Evolutionary conservation across 805 yeast species (phyloP).

Genomic region (Barnettozyma populi): DNA sequence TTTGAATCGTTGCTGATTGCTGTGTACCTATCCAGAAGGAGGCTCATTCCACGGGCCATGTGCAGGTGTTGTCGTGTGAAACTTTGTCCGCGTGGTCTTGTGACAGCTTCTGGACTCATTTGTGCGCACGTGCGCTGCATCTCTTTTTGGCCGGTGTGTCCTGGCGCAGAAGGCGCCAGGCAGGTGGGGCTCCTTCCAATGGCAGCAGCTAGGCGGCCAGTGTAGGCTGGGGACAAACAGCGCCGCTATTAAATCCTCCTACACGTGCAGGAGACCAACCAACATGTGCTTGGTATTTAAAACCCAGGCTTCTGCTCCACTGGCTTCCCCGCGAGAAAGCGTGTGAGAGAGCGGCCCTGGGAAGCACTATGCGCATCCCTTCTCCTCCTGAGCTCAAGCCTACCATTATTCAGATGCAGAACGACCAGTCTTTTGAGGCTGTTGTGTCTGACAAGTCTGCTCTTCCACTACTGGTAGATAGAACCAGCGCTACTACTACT

Average conservation of each 20-base stretch:
- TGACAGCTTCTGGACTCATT: neutral
- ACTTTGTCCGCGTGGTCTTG: neutral
- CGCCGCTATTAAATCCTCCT: neutral
- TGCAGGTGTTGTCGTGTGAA: neutral
- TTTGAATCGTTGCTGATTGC: neutral
- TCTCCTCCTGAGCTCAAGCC: conserved; percentile 44
- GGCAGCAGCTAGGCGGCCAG: neutral
- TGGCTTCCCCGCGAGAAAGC: neutral
- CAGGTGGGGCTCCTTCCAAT: neutral
- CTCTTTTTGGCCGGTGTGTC: neutral
- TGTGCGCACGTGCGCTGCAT: neutral
- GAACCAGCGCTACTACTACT: conserved; percentile 4
- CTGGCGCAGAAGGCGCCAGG: too few species aligned
- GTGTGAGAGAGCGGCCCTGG: neutral
- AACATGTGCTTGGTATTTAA: neutral
- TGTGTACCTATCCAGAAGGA: too few species aligned
- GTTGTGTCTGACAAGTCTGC: conserved; percentile 2
- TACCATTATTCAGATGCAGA: conserved; percentile 39
- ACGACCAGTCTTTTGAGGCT: neutral
- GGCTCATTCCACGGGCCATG: neutral
- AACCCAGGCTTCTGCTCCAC: neutral
- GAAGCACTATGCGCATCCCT: conserved; percentile 25
- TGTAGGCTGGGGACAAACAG: neutral
- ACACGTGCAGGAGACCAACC: conserved; percentile 1
- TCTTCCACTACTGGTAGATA: conserved; percentile 2